phyloP scores from a whole-genome alignment of 2,329 filamentous ascomycete genomes.

The Ophiostoma sp. region DNA sequence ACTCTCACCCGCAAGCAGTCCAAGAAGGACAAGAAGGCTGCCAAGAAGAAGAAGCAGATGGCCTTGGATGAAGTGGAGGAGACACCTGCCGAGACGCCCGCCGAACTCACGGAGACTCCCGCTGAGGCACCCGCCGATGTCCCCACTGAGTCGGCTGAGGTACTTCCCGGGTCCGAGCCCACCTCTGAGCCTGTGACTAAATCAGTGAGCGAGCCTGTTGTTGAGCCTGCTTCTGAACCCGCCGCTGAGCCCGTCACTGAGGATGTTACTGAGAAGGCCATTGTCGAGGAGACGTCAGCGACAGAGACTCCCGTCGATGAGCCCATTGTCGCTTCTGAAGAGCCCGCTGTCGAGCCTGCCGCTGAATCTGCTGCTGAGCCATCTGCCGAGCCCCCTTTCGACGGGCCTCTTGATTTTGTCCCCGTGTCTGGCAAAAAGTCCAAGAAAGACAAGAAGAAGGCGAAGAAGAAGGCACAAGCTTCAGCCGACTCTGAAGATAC shows the following conservation, averaged over 20 bases:
- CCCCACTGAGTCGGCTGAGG: not conserved
- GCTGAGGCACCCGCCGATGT: not conserved
- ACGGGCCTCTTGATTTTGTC: not conserved
- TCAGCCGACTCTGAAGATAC: not conserved
- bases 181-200: not conserved
- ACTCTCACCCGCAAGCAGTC: slow-evolving; percentile 2
- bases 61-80: not conserved
- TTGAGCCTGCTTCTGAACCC: not conserved
- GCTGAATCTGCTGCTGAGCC: not conserved
- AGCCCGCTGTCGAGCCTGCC: not conserved
- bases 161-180: not conserved
- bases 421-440: not conserved
- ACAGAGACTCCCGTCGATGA: not conserved
- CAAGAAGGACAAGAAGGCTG: slow-evolving; percentile 23
- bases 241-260: not conserved
- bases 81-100: not conserved
- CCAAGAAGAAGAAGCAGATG: slow-evolving; percentile 24
- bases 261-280: not conserved
- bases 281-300: not conserved
- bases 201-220: not conserved
- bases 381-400: not conserved
- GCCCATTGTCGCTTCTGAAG: not conserved
- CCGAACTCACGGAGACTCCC: not conserved
- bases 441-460: slow-evolving; percentile 24
- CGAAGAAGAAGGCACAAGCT: not conserved